phyloP scores from a whole-genome alignment of 805 yeast genomes.

The Candida loeiensis region DNA sequence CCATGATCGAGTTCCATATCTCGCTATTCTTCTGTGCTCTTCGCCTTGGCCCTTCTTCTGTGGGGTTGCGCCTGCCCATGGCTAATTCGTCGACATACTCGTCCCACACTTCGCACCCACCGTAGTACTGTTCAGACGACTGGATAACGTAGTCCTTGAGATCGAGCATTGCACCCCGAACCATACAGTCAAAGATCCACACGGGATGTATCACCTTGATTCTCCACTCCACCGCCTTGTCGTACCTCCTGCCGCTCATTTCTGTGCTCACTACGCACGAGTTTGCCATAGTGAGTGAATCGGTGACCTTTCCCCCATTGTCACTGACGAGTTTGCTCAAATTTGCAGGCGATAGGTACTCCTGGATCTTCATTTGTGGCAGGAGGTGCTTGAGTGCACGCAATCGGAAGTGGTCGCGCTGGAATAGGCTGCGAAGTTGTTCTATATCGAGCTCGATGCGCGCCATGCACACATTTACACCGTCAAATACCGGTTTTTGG shows the following conservation, averaged over 20 bases:
- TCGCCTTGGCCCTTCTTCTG: slow-evolving; percentile 6
- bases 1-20: slow-evolving; percentile 47
- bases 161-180: slow-evolving; percentile 43
- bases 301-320: slow-evolving; percentile 51
- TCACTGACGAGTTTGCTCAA: slow-evolving; percentile 33
- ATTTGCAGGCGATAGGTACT: slow-evolving; percentile 24
- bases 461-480: slow-evolving; percentile 45
- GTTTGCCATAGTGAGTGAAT: slow-evolving; percentile 45
- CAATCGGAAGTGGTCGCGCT: slow-evolving; percentile 22
- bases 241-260: slow-evolving; percentile 48
- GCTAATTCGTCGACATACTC: slow-evolving; percentile 11
- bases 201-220: slow-evolving; percentile 51
- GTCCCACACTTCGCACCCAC: slow-evolving; percentile 39
- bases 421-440: slow-evolving; percentile 12
- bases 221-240: slow-evolving; percentile 51
- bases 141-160: slow-evolving; percentile 37
- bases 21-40: slow-evolving; percentile 23
- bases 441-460: slow-evolving; percentile 23
- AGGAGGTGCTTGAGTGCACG: slow-evolving; percentile 12
- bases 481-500: slow-evolving; percentile 42
- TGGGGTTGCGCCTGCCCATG: background rate
- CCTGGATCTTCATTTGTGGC: slow-evolving; percentile 14
- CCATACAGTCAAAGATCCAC: slow-evolving; percentile 45
- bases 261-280: slow-evolving; percentile 49
- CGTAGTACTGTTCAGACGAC: slow-evolving; percentile 14